Evolutionary conservation across 768 basidiomycete genomes (phyloP), one percentile per base, ranked within the genome.

Genomic region (Rhizopogon vesiculosus): DNA sequence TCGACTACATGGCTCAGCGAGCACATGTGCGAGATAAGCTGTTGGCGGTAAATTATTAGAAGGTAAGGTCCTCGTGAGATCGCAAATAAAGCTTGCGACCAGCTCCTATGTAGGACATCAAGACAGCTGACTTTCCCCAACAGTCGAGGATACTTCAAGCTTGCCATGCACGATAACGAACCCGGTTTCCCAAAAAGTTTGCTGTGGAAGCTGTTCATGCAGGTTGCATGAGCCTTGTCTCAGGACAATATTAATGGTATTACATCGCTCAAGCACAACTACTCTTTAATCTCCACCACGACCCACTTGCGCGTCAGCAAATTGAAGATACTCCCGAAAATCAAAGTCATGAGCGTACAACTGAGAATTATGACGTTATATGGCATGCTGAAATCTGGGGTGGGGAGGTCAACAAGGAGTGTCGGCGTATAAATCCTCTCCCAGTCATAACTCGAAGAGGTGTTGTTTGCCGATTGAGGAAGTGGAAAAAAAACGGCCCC

Each of bases 321-420:
- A 64, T 98, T 98, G 73, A 98, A 93, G 45, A 96, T 72, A 63
- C 85, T 91, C 55, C 96, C 97, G 71, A 99, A 98, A 53, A 95
- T 85, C 60, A 97, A 83, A 45, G 95, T 93, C 51, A 97, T 81
- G 42, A 98, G 75, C 9, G 93, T 93, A 66, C 89, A 92, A 56
- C 83, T 93, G 77, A 98, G 89, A 64, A 98, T 98, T 71, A 98
- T 98, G 45, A 98, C 96, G 73, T 98, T 99, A 75, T 98, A 98
- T 1, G 97, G 97, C 97, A 98, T 98, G 70, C 91, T 94, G 69
- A 98, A 98, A 69, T 98, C 97, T 0, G 96, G 97, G 38, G 93
- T 93, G n/a, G 96, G 89, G n/a, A 97, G 81, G 69, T 95, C 93
- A 44, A 95, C 83, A 39, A 98, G 83, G 25, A 96, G 78, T 8